Evolutionary conservation across 2,329 filamentous ascomycete species (phyloP), one percentile per base, ranked within the genome.

Genomic region (Rutstroemia sp.): DNA sequence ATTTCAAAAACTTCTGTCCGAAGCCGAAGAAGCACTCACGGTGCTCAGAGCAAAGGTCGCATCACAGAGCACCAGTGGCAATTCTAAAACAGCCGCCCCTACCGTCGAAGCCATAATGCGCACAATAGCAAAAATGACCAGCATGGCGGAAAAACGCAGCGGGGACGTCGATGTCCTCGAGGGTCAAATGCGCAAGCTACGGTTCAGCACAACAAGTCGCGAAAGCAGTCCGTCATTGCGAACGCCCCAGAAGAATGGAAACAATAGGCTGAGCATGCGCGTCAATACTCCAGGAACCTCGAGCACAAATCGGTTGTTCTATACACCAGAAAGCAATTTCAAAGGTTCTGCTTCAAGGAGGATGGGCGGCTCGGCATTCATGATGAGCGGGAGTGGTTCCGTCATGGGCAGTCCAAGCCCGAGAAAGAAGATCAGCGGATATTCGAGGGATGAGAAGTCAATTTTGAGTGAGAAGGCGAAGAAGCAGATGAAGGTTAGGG

Each of bases 31-130:
- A 70, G 84, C 81, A 3, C 75, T 95, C 25, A 86, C 87, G 5
- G 69, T 96, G 48, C 81, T 97, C 27, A 88, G 88, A 65, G 87
- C 91, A 2, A 88, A 86, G 64, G 78, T 96, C 17, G 86, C 87
- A 0, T 78, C 82, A 19, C 72, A 74, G 23, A 72, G 73, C 5
- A 73, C 80, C 1, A 77, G 78, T 7, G 79, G 78, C 17, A 75
- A 75, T 49, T 73, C 74, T 44, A 79, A 75, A 62, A 78, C 59
- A 27, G 47, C 61, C 7, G 69, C 68, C 1, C 94, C 94, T 0
- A 96, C 92, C 0, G 89, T 96, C 9, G 94, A 96, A 65, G 89
- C 90, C 0, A 89, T 99, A 19, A 86, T 92, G 63, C 89, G 88
- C 58, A 99, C 94, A 1, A 95, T 99, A 62, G 78, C 78, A 57